Conservation (phyloP, 2,329 filamentous ascomycete species). For the Penicillium sp. region DNA sequence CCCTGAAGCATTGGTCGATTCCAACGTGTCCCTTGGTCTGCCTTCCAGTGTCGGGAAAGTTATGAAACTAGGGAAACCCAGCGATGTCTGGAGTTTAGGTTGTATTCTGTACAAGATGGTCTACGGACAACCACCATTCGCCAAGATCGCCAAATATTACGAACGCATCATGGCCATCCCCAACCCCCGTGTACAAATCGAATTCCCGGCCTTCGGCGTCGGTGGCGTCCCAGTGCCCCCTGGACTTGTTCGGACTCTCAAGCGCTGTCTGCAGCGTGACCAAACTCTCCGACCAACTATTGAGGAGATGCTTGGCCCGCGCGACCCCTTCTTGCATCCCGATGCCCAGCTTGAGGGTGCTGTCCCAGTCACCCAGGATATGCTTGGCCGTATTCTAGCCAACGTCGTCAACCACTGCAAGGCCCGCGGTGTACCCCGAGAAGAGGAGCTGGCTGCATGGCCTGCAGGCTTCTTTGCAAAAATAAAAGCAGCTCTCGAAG, state of each 20-base stretch:
- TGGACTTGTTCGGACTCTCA: conserved; percentile 55
- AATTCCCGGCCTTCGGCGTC: conserved; percentile 45
- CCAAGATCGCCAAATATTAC: conserved; percentile 84
- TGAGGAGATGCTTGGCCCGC: conserved; percentile 53
- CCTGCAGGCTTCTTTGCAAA: conserved; percentile 48
- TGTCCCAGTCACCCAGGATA: conserved; percentile 55
- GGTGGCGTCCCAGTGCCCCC: conserved; percentile 53
- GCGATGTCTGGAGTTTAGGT: conserved; percentile 92
- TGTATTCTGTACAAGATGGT: conserved; percentile 98
- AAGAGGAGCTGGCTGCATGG: conserved; percentile 54
- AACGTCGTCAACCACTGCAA: conserved; percentile 60
- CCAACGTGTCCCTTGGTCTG: conserved; percentile 61
- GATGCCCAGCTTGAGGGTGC: conserved; percentile 46
- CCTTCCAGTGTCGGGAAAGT: conserved; percentile 59
- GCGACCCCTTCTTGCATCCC: conserved; percentile 58
- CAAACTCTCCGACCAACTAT: conserved; percentile 56
- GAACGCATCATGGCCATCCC: conserved; percentile 64
- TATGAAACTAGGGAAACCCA: conserved; percentile 94
- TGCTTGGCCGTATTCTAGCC: conserved; percentile 57
- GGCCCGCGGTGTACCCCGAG: conserved; percentile 53
- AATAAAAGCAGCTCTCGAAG: conserved; percentile 45
- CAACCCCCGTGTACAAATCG: conserved; percentile 48
- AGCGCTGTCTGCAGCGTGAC: conserved; percentile 58
- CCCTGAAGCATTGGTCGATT: conserved; percentile 87
- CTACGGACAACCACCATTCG: conserved; percentile 94